These are phyloP conservation scores for Acorus calamus DNA, from an alignment of 106 monocot genomes.

Conservation along the genomic window DNA sequence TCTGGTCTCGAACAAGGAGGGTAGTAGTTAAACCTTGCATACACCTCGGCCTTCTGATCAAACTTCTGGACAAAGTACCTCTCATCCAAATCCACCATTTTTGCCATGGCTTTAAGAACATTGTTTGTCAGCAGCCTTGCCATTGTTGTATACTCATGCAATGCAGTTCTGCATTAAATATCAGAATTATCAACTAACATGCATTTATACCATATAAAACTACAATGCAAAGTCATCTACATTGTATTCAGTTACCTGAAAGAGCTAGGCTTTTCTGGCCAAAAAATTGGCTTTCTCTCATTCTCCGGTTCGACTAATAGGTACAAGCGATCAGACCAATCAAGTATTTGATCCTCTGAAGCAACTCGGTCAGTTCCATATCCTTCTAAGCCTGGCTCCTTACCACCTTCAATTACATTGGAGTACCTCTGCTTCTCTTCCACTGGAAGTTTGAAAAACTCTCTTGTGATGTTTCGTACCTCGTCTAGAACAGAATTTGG, in stretches of 20 bases:
- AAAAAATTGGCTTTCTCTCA: slow-evolving; percentile 1
- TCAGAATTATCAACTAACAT: not conserved
- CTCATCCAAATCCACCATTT: slow-evolving; percentile 26
- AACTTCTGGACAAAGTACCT: slow-evolving; percentile 28
- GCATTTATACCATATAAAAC: not conserved
- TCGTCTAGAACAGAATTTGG: not conserved
- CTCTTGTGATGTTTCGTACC: not conserved
- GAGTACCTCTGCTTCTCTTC: too few species aligned
- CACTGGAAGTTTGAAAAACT: too few species aligned
- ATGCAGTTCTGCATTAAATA: slow-evolving; percentile 22
- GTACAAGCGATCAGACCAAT: slow-evolving; percentile 8
- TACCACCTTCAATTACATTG: not conserved
- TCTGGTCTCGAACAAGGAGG: slow-evolving; percentile 34
- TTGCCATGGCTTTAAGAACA: slow-evolving; percentile 23
- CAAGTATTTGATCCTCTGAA: not conserved
- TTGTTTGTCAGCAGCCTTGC: slow-evolving; percentile 16
- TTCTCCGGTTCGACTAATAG: slow-evolving; percentile 5
- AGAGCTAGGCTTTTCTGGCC: slow-evolving; percentile 6
- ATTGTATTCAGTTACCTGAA: not conserved
- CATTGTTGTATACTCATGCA: slow-evolving; percentile 25
- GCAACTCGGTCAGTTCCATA: not conserved
- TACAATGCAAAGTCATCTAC: not conserved
- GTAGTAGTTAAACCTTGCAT: slow-evolving; percentile 44
- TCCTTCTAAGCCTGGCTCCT: not conserved
- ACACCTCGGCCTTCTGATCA: slow-evolving; percentile 18